A percentile compares a stretch with the other conserved stretches of the same genome.
Conservation (phyloP, 2,329 filamentous ascomycete genomes). For the Pseudogymnoascus sp. region DNA sequence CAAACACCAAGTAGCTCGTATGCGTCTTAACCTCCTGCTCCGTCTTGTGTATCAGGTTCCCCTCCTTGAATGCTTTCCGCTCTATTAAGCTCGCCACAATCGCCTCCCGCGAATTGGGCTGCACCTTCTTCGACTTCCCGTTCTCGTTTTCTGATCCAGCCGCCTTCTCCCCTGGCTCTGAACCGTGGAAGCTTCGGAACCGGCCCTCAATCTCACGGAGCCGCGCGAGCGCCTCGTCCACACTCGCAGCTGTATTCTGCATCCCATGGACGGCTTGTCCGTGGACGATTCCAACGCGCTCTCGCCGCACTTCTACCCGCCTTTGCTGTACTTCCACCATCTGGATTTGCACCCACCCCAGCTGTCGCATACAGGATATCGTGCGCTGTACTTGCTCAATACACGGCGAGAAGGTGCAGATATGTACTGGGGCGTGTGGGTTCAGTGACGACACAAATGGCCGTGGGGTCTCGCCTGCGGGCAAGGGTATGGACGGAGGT, state of each 20-base stretch:
- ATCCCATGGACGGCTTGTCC: slow-evolving; percentile 47
- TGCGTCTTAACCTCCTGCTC: slow-evolving; percentile 91
- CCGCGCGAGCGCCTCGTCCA: slow-evolving; percentile 68
- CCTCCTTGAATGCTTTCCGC: slow-evolving; percentile 62
- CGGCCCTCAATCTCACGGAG: slow-evolving; percentile 66
- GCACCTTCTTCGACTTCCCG: slow-evolving; percentile 18
- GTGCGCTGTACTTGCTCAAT: slow-evolving; percentile 93
- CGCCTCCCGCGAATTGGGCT: slow-evolving; percentile 27
- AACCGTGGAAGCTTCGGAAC: slow-evolving; percentile 54
- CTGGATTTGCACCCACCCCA: slow-evolving; percentile 85
- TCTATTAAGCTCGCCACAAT: slow-evolving; percentile 27
- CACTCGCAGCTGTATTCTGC: slow-evolving; percentile 54
- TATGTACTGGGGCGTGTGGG: slow-evolving; percentile 59
- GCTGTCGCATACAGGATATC: slow-evolving; percentile 66
- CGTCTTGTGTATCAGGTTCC: slow-evolving; percentile 67
- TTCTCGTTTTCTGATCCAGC: slow-evolving; percentile 27
- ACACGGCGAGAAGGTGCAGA: slow-evolving; percentile 95
- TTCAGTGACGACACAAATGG: slow-evolving; percentile 58
- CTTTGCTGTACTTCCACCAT: slow-evolving; percentile 85
- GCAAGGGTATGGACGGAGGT: slow-evolving; percentile 9
- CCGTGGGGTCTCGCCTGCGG: slow-evolving; percentile 12
- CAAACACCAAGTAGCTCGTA: slow-evolving; percentile 95
- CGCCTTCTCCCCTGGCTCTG: slow-evolving; percentile 16
- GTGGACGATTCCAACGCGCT: slow-evolving; percentile 63
- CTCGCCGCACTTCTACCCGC: slow-evolving; percentile 72